Base-by-base conservation (phyloP, 805 yeast species). In the Danielia oregonensis region DNA sequence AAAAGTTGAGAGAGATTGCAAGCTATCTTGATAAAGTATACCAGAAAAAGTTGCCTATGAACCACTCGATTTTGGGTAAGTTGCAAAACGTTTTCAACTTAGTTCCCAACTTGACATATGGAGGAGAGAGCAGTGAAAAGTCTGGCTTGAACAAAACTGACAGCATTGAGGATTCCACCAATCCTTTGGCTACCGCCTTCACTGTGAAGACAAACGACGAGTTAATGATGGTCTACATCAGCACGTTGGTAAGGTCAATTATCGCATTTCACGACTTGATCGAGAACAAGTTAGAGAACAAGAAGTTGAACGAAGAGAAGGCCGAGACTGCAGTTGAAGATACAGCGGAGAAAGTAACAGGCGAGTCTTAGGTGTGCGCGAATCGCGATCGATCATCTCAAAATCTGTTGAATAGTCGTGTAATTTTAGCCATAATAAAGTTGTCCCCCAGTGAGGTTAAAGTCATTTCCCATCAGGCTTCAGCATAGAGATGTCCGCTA, bases 191-290 rank as follows among this genome's bases (percentile, higher is more conserved):
- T 14, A 73, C 81, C 34, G 94, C 97, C 2, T 83, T 91, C 56
- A 88, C 95, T 1, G 74, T 85, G 28, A 93, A 91, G 64, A 87
- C 98, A 3, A 94, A 93, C 55, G 99, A 93, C 56, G 95, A 93
- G 61, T 70, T 94, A 49, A 91, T 94, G 98, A 75, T 87, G 54
- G 78, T 93, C 17, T 94, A 94, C 58, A 79, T 93, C 46, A 78
- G 93, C 52, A 82, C 91, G 33, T 68, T 93, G 51, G 96, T 93
- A 16, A 77, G 97, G 55, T 85, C 97, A 5, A 89, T 94, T 51
- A 84, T 93, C 54, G 94, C 97, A 8, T 91, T 93, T 74, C 96
- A 93, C 62, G 95, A 93, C 59, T 74, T 93, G 60, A 93, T 93
- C 55, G 97, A 93, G 52, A 94, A 94, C 66, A 93, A 93, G 65